Conservation (phyloP, 2,329 filamentous ascomycete genomes). For the Calonectria pauciramosa region DNA sequence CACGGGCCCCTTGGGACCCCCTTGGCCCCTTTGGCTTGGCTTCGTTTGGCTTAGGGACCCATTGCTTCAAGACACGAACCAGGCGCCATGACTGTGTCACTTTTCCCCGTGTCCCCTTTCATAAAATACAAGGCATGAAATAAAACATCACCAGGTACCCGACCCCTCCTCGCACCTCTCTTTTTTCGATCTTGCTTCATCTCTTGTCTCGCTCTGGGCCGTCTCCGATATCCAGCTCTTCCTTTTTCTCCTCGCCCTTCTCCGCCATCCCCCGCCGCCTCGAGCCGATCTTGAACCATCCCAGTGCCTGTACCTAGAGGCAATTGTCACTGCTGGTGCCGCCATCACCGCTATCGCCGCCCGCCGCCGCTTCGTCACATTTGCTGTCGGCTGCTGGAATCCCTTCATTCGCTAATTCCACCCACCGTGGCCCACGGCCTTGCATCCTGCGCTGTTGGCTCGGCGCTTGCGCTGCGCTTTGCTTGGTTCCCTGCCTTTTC, state of each 20-base stretch:
- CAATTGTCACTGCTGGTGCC: conserved; percentile 15
- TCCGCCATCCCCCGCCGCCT: conserved; percentile 10
- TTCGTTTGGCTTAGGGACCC: conserved; percentile 42
- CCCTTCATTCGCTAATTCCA: conserved; percentile 45
- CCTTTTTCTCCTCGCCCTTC: conserved; percentile 11
- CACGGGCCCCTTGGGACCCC: conserved; percentile 30
- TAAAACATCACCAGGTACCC: conserved; percentile 48
- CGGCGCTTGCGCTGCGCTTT: conserved; percentile 41
- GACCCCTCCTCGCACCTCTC: conserved; percentile 43
- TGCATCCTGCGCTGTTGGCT: conserved; percentile 45
- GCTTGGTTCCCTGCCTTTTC: conserved; percentile 32
- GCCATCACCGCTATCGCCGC: conserved; percentile 37
- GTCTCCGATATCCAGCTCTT: conserved; percentile 15
- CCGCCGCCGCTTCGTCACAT: conserved; percentile 44
- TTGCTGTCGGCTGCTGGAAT: conserved; percentile 45
- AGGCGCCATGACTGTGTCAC: conserved; percentile 47
- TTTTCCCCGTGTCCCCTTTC: conserved; percentile 49
- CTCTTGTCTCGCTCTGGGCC: conserved; percentile 29
- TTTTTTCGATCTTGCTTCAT: conserved; percentile 27
- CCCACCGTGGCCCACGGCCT: conserved; percentile 44
- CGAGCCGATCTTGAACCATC: conserved; percentile 6
- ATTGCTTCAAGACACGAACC: conserved; percentile 50
- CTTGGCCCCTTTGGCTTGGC: conserved; percentile 46
- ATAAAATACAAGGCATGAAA: conserved; percentile 49
- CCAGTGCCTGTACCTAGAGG: not conserved